Percentiles rank a stretch among this genome's conserved stretches.
Evolutionary conservation across 2,329 filamentous ascomycete species (phyloP).

Genomic region (Sporothrix globosa): DNA sequence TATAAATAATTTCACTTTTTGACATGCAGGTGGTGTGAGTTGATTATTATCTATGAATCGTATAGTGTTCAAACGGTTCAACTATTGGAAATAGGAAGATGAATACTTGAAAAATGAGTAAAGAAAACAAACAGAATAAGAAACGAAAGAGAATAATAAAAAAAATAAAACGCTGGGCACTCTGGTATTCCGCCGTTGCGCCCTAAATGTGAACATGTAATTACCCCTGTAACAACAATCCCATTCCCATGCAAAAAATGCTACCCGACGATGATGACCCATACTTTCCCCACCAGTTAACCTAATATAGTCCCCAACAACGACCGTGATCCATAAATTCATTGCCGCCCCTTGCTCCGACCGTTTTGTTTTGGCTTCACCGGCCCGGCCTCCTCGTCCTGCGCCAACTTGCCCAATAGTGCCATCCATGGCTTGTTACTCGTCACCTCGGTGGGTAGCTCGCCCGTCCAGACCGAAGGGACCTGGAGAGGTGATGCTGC

Average conservation of each 20-base stretch:
- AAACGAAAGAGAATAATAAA: not conserved
- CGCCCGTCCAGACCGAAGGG: conserved; percentile 36
- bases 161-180: not conserved
- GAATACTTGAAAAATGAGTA: no score
- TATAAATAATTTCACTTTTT: not conserved
- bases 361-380: not conserved
- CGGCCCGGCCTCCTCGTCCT: conserved; percentile 26
- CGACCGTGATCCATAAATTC: not conserved
- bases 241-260: not conserved
- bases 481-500: not conserved
- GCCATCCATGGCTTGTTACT: conserved; percentile 30
- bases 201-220: not conserved
- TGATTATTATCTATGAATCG: not conserved
- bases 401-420: conserved; percentile 24
- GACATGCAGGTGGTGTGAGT: no score
- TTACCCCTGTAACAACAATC: not conserved
- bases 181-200: not conserved
- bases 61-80: not conserved
- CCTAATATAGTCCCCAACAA: not conserved
- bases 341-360: conserved; percentile 8
- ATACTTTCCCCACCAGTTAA: not conserved
- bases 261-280: not conserved
- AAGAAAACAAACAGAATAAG: not conserved
- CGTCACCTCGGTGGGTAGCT: conserved; percentile 28
- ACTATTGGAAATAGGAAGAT: not conserved